A percentile compares a stretch with the other conserved stretches of the same genome.
phyloP scores from a whole-genome alignment of 2,329 filamentous ascomycete species.

The Aspergillus texensis region DNA sequence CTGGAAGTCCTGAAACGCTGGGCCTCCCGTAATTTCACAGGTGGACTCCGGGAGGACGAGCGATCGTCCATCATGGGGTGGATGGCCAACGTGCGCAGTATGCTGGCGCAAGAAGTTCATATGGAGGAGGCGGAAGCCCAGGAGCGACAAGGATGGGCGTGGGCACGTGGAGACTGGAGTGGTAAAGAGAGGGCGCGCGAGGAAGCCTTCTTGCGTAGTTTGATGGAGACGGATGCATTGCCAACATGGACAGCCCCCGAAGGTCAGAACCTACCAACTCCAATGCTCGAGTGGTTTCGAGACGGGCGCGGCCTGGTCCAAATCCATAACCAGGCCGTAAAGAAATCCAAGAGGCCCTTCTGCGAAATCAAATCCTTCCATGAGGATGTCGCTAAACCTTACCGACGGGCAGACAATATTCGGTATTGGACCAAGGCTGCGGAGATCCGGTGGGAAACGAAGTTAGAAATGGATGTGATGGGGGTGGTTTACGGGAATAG shows the following conservation, averaged over 20 bases:
- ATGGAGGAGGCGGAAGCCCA: conserved; percentile 73
- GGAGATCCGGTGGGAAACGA: conserved; percentile 88
- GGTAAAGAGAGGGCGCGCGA: conserved; percentile 77
- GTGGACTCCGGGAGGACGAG: conserved; percentile 79
- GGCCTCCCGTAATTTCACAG: conserved; percentile 82
- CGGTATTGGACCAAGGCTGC: conserved; percentile 96
- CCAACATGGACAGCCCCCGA: conserved; percentile 69
- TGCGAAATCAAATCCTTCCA: conserved; percentile 88
- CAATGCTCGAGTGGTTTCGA: conserved; percentile 72
- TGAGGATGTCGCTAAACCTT: conserved; percentile 91
- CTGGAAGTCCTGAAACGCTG: conserved; percentile 91
- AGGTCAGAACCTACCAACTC: conserved; percentile 52
- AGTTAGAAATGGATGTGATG: conserved; percentile 80
- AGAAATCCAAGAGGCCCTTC: conserved; percentile 82
- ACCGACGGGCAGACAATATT: conserved; percentile 89
- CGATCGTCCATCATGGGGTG: conserved; percentile 73
- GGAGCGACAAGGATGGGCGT: conserved; percentile 75
- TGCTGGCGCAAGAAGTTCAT: conserved; percentile 75
- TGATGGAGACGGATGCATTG: conserved; percentile 62
- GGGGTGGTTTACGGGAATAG: conserved; percentile 76
- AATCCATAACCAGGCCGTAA: conserved; percentile 86
- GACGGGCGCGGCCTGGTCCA: conserved; percentile 81
- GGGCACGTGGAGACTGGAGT: conserved; percentile 78
- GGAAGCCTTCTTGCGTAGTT: conserved; percentile 76
- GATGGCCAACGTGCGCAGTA: conserved; percentile 75